These are phyloP conservation scores for Solanum tarapatanum DNA, from an alignment of 257 asterid genomes.

Conservation along the genomic window DNA sequence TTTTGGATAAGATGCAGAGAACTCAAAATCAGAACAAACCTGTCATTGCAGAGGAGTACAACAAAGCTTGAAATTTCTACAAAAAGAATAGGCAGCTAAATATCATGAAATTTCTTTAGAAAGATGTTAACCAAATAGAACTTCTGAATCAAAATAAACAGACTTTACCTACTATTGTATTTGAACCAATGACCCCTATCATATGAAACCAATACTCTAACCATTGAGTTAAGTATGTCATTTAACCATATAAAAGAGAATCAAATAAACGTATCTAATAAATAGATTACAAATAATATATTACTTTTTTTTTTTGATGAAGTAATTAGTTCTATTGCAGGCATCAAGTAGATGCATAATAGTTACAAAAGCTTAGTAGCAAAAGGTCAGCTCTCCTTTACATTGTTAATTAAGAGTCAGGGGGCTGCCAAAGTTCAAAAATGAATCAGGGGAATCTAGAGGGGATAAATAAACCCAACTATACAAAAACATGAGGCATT, in stretches of 20 bases:
- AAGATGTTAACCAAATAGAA: neutral
- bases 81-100: neutral
- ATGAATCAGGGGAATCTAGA: no score
- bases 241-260: neutral
- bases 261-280: neutral
- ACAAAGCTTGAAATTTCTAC: slow-evolving; percentile 56
- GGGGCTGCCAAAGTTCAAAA: no score
- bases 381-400: no score
- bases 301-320: neutral
- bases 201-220: neutral
- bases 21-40: slow-evolving; percentile 18
- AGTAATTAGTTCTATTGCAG: no score
- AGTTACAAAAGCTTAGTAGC: no score
- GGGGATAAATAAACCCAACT: no score
- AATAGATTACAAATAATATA: neutral
- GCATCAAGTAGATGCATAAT: no score
- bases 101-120: neutral
- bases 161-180: neutral
- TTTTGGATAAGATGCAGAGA: neutral
- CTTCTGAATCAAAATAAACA: neutral
- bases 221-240: neutral
- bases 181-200: neutral
- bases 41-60: slow-evolving; percentile 50
- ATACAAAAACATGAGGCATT: no score
- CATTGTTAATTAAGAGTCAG: no score